Percentiles rank a stretch among this genome's conserved stretches.
phyloP scores from a whole-genome alignment of 345 rosid genomes.

The Ailanthus altissimus region DNA sequence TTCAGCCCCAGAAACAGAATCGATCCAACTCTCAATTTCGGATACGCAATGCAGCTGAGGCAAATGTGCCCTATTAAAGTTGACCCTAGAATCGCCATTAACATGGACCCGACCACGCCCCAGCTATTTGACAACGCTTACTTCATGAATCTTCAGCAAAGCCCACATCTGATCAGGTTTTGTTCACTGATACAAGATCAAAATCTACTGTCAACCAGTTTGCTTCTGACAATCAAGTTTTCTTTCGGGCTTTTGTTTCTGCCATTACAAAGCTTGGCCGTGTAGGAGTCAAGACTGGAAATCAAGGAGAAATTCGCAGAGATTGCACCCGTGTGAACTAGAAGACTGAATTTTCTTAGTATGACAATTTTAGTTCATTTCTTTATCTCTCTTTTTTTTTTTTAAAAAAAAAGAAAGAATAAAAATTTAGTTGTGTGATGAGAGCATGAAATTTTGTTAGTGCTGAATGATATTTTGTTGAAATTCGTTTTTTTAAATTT shows the following conservation, averaged over 20 bases:
- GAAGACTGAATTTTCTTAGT: background rate
- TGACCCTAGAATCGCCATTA: conserved; percentile 70
- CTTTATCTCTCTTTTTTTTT: background rate
- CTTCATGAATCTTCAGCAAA: conserved; percentile 66
- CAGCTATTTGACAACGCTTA: conserved; percentile 76
- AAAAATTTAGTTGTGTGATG: background rate
- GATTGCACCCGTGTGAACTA: conserved; percentile 63
- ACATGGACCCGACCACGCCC: conserved; percentile 81
- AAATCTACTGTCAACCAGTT: conserved; percentile 54
- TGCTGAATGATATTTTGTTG: background rate
- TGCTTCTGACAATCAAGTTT: conserved; percentile 54
- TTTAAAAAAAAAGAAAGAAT: background rate
- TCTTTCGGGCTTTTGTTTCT: conserved; percentile 56
- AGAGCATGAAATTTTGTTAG: background rate
- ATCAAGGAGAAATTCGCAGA: conserved; percentile 65
- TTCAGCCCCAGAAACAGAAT: conserved; percentile 52
- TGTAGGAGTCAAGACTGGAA: conserved; percentile 66
- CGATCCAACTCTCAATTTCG: conserved; percentile 62
- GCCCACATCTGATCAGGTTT: conserved; percentile 66
- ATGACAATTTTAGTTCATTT: background rate
- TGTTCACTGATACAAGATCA: conserved; percentile 69
- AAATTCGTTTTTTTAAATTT: too few relatives aligned
- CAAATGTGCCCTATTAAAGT: conserved; percentile 66
- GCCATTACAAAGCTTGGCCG: conserved; percentile 84
- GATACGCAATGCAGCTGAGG: conserved; percentile 57